A percentile compares a stretch with the other conserved stretches of the same genome.
Evolutionary conservation across 2,329 filamentous ascomycete genomes (phyloP).

Genomic region (Claviceps maximensis): DNA sequence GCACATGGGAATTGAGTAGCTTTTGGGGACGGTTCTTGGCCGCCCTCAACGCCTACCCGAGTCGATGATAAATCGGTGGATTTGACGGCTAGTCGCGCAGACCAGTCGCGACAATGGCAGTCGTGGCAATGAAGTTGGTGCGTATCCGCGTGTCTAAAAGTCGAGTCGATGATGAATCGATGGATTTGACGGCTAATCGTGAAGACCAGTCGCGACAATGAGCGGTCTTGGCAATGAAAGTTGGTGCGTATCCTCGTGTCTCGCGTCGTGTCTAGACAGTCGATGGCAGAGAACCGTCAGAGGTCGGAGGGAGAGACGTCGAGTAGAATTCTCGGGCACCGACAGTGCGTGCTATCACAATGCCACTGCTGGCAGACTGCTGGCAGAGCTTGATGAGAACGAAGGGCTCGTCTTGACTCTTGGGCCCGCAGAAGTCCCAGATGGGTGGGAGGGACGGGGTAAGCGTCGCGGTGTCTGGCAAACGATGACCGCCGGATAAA

Average conservation of each 20-base stretch:
- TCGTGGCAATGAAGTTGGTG: background rate
- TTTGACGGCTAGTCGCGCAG: background rate
- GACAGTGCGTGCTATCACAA: background rate
- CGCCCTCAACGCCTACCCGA: slow-evolving; percentile 1
- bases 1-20: slow-evolving; percentile 9
- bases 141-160: background rate
- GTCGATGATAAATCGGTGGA: background rate
- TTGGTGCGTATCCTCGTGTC: background rate
- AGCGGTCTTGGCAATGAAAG: no score
- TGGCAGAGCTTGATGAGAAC: background rate
- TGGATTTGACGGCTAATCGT: background rate
- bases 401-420: no score
- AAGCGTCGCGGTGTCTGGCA: background rate
- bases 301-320: background rate
- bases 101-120: background rate
- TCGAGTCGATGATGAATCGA: background rate
- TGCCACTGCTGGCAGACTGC: background rate
- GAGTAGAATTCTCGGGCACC: background rate
- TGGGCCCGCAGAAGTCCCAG: background rate
- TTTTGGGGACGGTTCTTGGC: slow-evolving; percentile 1
- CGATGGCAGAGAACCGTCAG: background rate
- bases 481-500: background rate
- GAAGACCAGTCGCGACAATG: background rate
- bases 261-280: background rate
- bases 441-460: background rate